Evolutionary conservation across 2,329 filamentous ascomycete genomes (phyloP), one percentile per base, ranked within the genome.

Genomic region (Lachnellula cervina): DNA sequence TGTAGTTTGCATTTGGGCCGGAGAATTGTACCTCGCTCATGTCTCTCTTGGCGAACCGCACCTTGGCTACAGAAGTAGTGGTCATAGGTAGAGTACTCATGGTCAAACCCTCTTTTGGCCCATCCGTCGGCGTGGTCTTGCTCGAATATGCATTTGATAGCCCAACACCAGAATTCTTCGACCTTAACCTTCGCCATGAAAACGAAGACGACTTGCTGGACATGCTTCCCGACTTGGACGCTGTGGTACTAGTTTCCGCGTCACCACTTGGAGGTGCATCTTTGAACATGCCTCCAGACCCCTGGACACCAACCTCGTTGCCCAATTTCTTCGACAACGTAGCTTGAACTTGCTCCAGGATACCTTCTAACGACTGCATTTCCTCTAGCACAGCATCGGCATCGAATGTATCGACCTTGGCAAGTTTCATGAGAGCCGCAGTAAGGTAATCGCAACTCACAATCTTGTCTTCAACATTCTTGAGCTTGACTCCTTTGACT

Each of bases 321-420:
- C 94, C 93, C 4, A 99, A 80, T 67, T 91, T 96, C 69, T 95
- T 93, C 5, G 82, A 76, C 43, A 97, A 76, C 3, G 81, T 79
- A 0, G 78, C 74, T 70, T 97, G 92, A 0, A 92, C 89, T 69
- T 93, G 88, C 67, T 97, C 93, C 32, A 99, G 79, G 32, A 97
- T 81, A 38, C 79, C 79, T 71, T 99, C 94, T 4, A 99, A 78
- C 2, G 84, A 80, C 70, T 97, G 91, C 87, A 99, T 94, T 71
- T 99, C 94, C 65, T 96, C 91, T 16, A 96, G 78, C 19, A 97
- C 85, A 0, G 91, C 90, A 68, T 97, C 93, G 0, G 93, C 92
- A 69, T 99, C 93, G 59, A 84, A 87, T 0, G 88, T 94, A 66
- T 99, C 90, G 0, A 96, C 91, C 59, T 84, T 82, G 6, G 86